Percentiles rank a stretch among this genome's conserved stretches.
phyloP scores from a whole-genome alignment of 176 grass and related monocot species.

The Triticum dicoccoides region DNA sequence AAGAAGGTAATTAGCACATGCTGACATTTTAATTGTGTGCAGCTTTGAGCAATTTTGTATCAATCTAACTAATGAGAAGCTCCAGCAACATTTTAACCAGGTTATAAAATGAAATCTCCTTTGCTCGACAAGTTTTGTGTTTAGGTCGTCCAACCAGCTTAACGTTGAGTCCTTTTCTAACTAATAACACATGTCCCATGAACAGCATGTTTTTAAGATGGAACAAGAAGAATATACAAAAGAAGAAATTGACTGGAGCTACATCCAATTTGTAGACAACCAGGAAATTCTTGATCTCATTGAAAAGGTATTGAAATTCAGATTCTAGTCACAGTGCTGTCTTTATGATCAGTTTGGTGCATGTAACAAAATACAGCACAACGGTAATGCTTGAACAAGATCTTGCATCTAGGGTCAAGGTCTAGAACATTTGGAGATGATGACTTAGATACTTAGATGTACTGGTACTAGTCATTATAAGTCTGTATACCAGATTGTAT shows the following conservation, averaged over 20 bases:
- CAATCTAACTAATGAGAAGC: conserved; percentile 98
- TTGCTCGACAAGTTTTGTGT: background rate
- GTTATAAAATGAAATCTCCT: conserved; percentile 32
- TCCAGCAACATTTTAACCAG: conserved; percentile 99
- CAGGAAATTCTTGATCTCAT: conserved; percentile 99
- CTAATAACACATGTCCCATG: conserved; percentile 18
- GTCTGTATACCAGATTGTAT: background rate
- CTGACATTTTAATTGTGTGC: conserved; percentile 44
- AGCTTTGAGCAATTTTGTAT: conserved; percentile 99
- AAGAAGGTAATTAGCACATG: conserved; percentile 11
- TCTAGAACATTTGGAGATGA: background rate
- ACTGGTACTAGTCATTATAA: background rate
- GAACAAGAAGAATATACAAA: conserved; percentile 99
- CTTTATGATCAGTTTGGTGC: background rate
- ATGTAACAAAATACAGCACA: too few species aligned
- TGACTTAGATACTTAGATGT: conserved; percentile 5
- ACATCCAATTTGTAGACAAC: conserved; percentile 95
- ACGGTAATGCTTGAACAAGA: too few species aligned
- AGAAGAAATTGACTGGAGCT: conserved; percentile 99
- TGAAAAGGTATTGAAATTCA: conserved; percentile 67
- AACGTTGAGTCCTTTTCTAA: conserved; percentile 11
- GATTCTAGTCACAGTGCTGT: background rate
- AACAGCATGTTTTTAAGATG: conserved; percentile 99
- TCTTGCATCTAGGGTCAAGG: too few species aligned
- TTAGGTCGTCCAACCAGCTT: conserved; percentile 14